These are phyloP conservation scores for Coffea canephora DNA, from an alignment of 257 asterid genomes.

Conservation along the genomic window DNA sequence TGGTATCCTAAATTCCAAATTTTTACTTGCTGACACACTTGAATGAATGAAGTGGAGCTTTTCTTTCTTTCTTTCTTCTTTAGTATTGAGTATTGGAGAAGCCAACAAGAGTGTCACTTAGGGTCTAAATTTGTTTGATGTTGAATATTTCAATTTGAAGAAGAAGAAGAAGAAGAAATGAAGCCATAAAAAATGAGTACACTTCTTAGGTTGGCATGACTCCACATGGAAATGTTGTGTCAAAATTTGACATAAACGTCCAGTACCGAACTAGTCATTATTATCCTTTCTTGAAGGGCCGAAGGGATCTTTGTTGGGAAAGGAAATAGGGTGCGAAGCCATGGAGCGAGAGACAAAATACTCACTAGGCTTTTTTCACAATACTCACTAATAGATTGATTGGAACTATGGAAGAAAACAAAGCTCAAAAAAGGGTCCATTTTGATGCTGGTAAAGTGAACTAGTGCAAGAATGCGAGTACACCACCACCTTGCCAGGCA, in stretches of 20 bases:
- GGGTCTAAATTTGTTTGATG: not conserved
- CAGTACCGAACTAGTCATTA: not conserved
- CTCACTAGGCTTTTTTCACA: not conserved
- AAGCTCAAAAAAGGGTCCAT: not conserved
- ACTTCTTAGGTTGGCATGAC: too few species aligned
- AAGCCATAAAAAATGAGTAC: not conserved
- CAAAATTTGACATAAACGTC: not conserved
- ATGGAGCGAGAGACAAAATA: conserved; percentile 7
- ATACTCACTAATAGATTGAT: too few species aligned
- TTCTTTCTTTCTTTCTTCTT: not conserved
- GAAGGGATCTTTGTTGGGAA: not conserved
- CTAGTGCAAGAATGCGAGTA: too few species aligned
- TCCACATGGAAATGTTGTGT: too few species aligned
- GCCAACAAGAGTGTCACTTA: not conserved
- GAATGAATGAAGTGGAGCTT: not conserved
- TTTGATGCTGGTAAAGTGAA: too few species aligned
- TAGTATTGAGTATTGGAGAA: not conserved
- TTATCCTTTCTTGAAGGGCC: too few species aligned
- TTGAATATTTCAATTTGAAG: too few species aligned
- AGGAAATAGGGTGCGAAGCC: not conserved
- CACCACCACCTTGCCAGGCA: too few species aligned
- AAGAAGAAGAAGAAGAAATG: too few species aligned
- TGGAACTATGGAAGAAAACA: not conserved
- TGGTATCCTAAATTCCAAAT: not conserved
- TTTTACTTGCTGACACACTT: not conserved